phyloP scores from a whole-genome alignment of 306 rosid genomes.

The Ormosia semicastrata region DNA sequence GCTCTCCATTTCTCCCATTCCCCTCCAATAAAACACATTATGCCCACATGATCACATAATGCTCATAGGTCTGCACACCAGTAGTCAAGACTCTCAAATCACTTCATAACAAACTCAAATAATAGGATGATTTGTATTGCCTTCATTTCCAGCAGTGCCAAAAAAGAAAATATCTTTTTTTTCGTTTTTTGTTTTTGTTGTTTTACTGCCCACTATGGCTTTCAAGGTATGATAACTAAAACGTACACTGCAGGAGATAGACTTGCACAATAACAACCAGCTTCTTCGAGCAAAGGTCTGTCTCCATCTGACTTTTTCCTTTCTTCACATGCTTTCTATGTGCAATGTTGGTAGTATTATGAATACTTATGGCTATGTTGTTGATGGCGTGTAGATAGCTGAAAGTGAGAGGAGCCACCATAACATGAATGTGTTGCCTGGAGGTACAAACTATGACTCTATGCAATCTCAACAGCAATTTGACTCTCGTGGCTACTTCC shows the following conservation, averaged over 20 bases:
- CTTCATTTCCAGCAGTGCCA: too few species aligned
- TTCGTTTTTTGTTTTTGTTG: too few species aligned
- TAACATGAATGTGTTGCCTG: constrained; percentile 46
- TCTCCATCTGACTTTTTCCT: background rate
- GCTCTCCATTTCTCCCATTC: too few species aligned
- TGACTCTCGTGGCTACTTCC: constrained; percentile 76
- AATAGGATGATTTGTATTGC: background rate
- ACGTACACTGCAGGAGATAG: constrained; percentile 66
- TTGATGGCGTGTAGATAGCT: constrained; percentile 58
- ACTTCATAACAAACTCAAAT: too few species aligned
- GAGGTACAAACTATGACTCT: constrained; percentile 53
- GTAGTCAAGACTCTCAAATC: too few species aligned
- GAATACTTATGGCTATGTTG: background rate
- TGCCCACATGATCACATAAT: background rate
- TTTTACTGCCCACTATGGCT: background rate
- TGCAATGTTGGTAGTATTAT: background rate
- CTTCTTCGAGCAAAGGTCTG: constrained; percentile 81
- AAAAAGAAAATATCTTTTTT: background rate
- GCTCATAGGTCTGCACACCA: too few species aligned
- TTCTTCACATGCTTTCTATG: background rate
- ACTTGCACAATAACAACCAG: constrained; percentile 84
- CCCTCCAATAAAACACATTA: too few species aligned
- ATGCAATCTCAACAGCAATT: constrained; percentile 58
- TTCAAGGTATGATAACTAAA: background rate
- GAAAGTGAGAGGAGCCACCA: constrained; percentile 76